Percentiles rank a stretch among this genome's conserved stretches.
These are phyloP conservation scores for Lodderomyces theae DNA, from an alignment of 1,139 yeast species.

Conservation along the genomic window DNA sequence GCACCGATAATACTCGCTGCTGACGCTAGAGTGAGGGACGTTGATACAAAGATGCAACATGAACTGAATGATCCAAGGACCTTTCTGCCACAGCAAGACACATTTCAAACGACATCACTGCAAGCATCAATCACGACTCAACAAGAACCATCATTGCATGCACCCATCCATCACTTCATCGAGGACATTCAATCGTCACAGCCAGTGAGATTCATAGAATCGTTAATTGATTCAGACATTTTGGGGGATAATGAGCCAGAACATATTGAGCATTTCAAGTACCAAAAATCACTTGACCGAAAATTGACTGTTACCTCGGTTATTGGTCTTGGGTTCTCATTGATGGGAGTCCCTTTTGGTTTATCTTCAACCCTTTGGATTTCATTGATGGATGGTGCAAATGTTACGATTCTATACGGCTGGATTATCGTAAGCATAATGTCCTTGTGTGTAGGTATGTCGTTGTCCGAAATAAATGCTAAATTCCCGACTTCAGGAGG, in stretches of 20 bases:
- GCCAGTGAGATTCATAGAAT: constrained; percentile 22
- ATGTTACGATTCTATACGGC: constrained; percentile 68
- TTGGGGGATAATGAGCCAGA: constrained; percentile 48
- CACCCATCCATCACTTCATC: constrained; percentile 18
- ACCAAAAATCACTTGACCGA: constrained; percentile 65
- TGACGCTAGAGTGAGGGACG: too few species aligned
- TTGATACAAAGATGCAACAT: too few species aligned
- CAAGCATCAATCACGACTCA: not conserved
- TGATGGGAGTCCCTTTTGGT: constrained; percentile 80
- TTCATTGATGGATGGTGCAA: constrained; percentile 69
- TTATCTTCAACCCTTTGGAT: constrained; percentile 69
- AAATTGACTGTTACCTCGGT: constrained; percentile 65
- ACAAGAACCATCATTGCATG: constrained; percentile 17
- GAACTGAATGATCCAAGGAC: too few species aligned
- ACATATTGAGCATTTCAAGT: constrained; percentile 65
- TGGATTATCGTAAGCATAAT: constrained; percentile 64
- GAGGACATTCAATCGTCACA: constrained; percentile 17
- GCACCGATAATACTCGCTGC: too few species aligned
- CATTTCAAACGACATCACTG: not conserved
- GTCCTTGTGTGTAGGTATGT: constrained; percentile 60
- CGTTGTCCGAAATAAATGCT: constrained; percentile 68
- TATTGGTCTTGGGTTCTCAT: constrained; percentile 69
- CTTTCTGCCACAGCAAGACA: not conserved
- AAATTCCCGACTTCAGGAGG: constrained; percentile 76
- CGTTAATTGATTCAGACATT: constrained; percentile 19